These are phyloP conservation scores for Tulasnella sp. DNA, from an alignment of 768 basidiomycete genomes.

Conservation along the genomic window DNA sequence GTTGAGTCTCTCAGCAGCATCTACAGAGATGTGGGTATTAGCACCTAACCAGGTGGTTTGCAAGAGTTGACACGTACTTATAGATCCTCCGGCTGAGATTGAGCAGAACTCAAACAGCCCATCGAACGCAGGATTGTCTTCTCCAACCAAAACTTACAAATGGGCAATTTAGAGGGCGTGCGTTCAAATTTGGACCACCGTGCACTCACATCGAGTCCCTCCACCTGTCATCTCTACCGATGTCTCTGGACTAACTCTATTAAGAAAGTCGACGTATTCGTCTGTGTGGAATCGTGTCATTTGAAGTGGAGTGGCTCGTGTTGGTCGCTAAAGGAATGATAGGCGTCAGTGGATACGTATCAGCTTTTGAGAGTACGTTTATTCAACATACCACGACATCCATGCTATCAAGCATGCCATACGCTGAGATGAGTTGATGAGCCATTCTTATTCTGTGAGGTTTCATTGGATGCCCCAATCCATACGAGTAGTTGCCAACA, in stretches of 20 bases:
- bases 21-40: constrained; percentile 28
- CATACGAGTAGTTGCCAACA: constrained; percentile 66
- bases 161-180: neutral
- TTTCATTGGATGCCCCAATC: constrained; percentile 87
- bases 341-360: neutral
- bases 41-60: neutral
- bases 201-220: constrained; percentile 68
- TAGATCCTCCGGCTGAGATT: constrained; percentile 90
- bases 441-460: constrained; percentile 91
- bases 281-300: constrained; percentile 98
- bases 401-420: constrained; percentile 91
- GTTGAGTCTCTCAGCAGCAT: constrained; percentile 66
- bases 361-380: neutral
- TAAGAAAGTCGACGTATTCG: constrained; percentile 90
- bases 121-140: constrained; percentile 94
- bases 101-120: constrained; percentile 95
- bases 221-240: constrained; percentile 72
- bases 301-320: constrained; percentile 52
- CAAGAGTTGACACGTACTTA: constrained; percentile 41
- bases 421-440: constrained; percentile 80
- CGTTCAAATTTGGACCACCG: constrained; percentile 10
- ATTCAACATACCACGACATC: constrained; percentile 58
- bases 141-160: constrained; percentile 47
- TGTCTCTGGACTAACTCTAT: constrained; percentile 82
- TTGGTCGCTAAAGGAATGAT: constrained; percentile 40